Evolutionary conservation across 2,329 filamentous ascomycete species (phyloP).

Genomic region (Chaetomiaceae sp.): DNA sequence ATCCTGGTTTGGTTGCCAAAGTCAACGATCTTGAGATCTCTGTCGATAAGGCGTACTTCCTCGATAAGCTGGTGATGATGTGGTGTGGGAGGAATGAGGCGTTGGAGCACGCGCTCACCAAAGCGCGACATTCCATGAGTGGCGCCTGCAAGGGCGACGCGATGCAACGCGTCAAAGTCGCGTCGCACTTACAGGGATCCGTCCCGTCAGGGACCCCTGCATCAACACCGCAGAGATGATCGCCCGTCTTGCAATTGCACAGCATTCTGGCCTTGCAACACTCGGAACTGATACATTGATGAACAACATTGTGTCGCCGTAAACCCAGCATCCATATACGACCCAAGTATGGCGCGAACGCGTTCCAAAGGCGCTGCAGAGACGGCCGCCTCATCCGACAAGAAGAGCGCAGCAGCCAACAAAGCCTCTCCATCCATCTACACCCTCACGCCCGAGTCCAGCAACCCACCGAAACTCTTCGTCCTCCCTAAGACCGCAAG

Average conservation of each 20-base stretch:
- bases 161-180: slow-evolving; percentile 19
- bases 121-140: neutral
- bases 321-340: too few species aligned
- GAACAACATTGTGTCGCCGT: too few species aligned
- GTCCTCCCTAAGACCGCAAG: slow-evolving; percentile 53
- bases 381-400: slow-evolving; percentile 23
- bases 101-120: neutral
- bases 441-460: slow-evolving; percentile 33
- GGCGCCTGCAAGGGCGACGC: slow-evolving; percentile 5
- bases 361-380: slow-evolving; percentile 37
- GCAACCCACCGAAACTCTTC: slow-evolving; percentile 50
- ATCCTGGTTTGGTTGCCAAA: neutral
- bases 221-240: neutral
- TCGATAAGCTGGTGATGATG: neutral
- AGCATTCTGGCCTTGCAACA: too few species aligned
- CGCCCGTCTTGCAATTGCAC: neutral
- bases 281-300: too few species aligned
- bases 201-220: neutral
- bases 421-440: slow-evolving; percentile 34
- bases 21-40: neutral
- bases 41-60: slow-evolving; percentile 5
- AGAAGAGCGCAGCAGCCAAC: slow-evolving; percentile 26
- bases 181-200: slow-evolving; percentile 18
- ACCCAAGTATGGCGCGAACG: slow-evolving; percentile 44
- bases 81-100: slow-evolving; percentile 4